These are phyloP conservation scores for Spergularia bocconei DNA, from an alignment of 148 eudicot genomes.

Conservation along the genomic window DNA sequence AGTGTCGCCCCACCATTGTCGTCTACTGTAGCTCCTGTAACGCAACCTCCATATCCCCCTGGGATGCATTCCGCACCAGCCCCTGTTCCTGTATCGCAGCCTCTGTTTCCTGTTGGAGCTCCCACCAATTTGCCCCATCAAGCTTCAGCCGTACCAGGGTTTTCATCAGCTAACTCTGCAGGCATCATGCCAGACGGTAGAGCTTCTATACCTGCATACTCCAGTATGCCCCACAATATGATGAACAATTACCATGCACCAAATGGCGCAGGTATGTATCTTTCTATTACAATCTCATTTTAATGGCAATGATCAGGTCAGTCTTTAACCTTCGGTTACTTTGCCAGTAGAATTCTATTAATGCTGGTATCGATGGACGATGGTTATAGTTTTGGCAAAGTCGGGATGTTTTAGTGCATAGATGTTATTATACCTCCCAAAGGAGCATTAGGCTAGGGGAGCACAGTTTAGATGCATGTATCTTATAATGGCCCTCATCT, in stretches of 20 bases:
- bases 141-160: slow-evolving; percentile 41
- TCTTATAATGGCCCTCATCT: not conserved
- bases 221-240: slow-evolving; percentile 34
- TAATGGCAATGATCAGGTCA: not conserved
- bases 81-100: slow-evolving; percentile 73
- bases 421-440: not conserved
- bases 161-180: slow-evolving; percentile 40
- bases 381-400: not conserved
- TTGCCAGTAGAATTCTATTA: not conserved
- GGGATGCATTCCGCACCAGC: slow-evolving; percentile 61
- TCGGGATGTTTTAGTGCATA: not conserved
- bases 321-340: not conserved
- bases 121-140: slow-evolving; percentile 47
- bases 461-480: not conserved
- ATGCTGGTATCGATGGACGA: not conserved
- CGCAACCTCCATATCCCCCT: slow-evolving; percentile 66
- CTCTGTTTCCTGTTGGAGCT: slow-evolving; percentile 92
- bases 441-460: not conserved
- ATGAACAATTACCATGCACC: slow-evolving; percentile 47
- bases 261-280: slow-evolving; percentile 52
- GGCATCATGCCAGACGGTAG: slow-evolving; percentile 37
- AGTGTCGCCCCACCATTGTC: slow-evolving; percentile 47
- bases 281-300: slow-evolving; percentile 6
- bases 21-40: slow-evolving; percentile 41
- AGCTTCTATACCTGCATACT: slow-evolving; percentile 35